Percentiles rank a stretch among this genome's conserved stretches.
These are phyloP conservation scores for Nicotiana knightiana DNA, from an alignment of 257 asterid species.

Conservation along the genomic window DNA sequence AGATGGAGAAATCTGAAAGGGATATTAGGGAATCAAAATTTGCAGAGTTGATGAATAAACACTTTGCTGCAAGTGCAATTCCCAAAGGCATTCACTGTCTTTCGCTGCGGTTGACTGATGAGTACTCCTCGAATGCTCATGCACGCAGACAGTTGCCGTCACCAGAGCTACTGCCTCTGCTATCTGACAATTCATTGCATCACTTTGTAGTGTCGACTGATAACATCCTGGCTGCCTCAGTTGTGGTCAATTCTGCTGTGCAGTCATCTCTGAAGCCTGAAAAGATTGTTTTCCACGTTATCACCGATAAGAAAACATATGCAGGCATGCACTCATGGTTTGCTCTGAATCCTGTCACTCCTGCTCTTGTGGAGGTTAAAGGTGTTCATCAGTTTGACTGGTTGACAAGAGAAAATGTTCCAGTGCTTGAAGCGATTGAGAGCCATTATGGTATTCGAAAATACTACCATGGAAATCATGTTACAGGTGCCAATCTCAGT, in stretches of 20 bases:
- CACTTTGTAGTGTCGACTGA: constrained; percentile 92
- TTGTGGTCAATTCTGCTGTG: constrained; percentile 82
- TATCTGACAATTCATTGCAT: constrained; percentile 70
- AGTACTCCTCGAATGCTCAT: constrained; percentile 92
- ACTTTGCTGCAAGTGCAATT: constrained; percentile 93
- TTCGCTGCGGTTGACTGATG: constrained; percentile 83
- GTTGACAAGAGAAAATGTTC: constrained; percentile 93
- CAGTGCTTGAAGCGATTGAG: constrained; percentile 97
- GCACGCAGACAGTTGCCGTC: constrained; percentile 96
- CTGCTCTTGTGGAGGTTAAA: constrained; percentile 92
- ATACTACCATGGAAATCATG: constrained; percentile 93
- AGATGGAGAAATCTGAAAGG: constrained; percentile 70
- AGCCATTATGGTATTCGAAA: constrained; percentile 64
- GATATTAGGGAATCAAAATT: constrained; percentile 78
- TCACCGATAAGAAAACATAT: constrained; percentile 96
- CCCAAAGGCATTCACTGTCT: constrained; percentile 93
- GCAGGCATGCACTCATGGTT: constrained; percentile 99
- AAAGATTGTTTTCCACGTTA: constrained; percentile 89
- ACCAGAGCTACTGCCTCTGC: constrained; percentile 86
- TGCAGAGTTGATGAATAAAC: constrained; percentile 79
- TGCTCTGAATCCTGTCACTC: constrained; percentile 71
- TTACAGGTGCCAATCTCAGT: constrained; percentile 67
- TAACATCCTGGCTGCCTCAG: constrained; percentile 95
- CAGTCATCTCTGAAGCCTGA: constrained; percentile 71
- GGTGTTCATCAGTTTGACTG: constrained; percentile 97